Evolutionary conservation across 2,329 filamentous ascomycete genomes (phyloP), one percentile per base, ranked within the genome.

Genomic region (Trichoderma simmonsii): DNA sequence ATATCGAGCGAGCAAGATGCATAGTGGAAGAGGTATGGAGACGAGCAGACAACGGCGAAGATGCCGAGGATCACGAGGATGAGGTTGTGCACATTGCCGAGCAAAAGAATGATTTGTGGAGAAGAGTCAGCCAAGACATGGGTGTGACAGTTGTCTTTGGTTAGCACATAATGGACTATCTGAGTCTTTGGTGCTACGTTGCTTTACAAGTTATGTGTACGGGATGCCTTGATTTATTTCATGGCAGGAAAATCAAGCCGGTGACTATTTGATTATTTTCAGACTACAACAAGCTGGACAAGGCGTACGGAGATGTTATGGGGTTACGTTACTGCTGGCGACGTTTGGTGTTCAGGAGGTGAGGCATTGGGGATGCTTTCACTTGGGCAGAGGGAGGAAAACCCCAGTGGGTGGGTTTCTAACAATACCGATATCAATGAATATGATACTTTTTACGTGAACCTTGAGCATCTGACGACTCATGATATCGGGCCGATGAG

Each of bases 11-110:
- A 73, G 86, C 88, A 4, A 90, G 88, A 87, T 83, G 83, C 14
- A 87, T 91, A 43, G 85, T 90, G 4, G 83, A 87, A 74, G 89
- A 90, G 77, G 86, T 91, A 11, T 91, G 89, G 88, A 83, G 83
- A 70, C 82, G 88, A 70, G 84, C 84, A 0, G 87, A 90, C 71
- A 77, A 73, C 73, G 77, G 57, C 71, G 71, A 73, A 62, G 69
- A 71, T 21, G 30, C 9, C 4, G 69, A 73, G 69, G 77, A 71
- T 73, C 30, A 62, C 4, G 69, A 73, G 69, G 77, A 71, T 73
- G 32, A 64, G 73, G 59, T 57, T 72, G 36, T 73, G 72, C 78
- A 59, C 74, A 39, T 74, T 73, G 78, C 8, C 14, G 28, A 68
- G 70, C 59, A 32, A 28, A 71, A 62, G 30, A 69, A 61, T 30